Base-by-base conservation (phyloP, 2,329 filamentous ascomycete genomes). In the Diaporthe sp. region DNA sequence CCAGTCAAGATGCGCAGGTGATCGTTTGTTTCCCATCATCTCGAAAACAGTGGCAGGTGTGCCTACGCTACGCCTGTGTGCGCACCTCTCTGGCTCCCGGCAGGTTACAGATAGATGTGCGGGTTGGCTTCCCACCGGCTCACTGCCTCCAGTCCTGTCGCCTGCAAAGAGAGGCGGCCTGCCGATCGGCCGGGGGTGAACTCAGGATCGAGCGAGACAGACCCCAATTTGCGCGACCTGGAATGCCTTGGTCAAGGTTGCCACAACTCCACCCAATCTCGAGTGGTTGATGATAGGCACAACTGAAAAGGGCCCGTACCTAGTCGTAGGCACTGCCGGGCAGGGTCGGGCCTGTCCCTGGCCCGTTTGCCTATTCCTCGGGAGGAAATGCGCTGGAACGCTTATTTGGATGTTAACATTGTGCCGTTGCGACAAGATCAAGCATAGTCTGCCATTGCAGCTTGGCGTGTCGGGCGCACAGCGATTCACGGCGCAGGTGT, bases 231-330 rank as follows among this genome's bases (percentile, higher is more conserved):
- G 75, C 73, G 73, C 65, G 59, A 75, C 73, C 71, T 68, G 73
- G 61, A 75, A 70, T 73, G 73, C 75, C 75, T 73, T 73, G 75
- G 72, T 74, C 75, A 69, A 55, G 65, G 65, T 76, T 75, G 75
- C 75, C 75, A 73, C 75, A 75, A 76, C 75, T 76, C 75, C 73
- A 75, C 73, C 67, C 73, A 74, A 75, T 75, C 68, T 72, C 68
- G 65, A 57, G 44, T 73, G 73, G 58, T 75, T 55, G 62, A 74
- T 57, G 74, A 62, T 57, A 49, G 53, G 34, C 75, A 72, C 22
- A 44, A 39, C 44, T 62, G 59, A 61, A 44, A 74, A 74, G 62
- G 55, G 57, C 39, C 62, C 19, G 55, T 55, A 70, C 34, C 70
- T 42, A 44, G 42, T 25, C 22, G 17, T 31, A 22, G 34, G 9